Evolutionary conservation across 2,329 filamentous ascomycete genomes (phyloP).

Genomic region (Ophiostoma ulmi): DNA sequence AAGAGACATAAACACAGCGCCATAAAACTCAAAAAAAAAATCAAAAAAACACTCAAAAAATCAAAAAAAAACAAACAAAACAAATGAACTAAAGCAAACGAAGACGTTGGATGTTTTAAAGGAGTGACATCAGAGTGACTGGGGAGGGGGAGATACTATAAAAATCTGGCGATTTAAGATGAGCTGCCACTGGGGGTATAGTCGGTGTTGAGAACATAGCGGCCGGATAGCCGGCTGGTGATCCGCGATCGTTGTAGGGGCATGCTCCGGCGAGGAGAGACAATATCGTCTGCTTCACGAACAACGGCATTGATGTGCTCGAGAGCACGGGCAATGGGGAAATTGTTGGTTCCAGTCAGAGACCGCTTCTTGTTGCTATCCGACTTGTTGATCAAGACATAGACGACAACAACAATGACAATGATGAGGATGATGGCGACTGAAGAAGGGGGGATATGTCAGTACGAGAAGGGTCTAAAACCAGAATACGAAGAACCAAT

Average conservation of each 20-base stretch:
- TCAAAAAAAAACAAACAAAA: background rate
- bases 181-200: conserved; percentile 18
- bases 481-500: background rate
- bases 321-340: conserved; percentile 27
- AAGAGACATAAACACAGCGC: background rate
- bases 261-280: background rate
- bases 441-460: conserved; percentile 28
- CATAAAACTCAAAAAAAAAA: background rate
- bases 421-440: conserved; percentile 51
- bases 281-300: conserved; percentile 9
- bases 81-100: background rate
- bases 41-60: background rate
- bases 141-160: background rate
- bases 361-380: conserved; percentile 33
- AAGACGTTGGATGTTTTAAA: background rate
- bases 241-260: conserved; percentile 11
- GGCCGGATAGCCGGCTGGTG: background rate
- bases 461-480: background rate
- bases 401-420: conserved; percentile 48
- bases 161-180: background rate
- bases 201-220: conserved; percentile 26
- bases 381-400: conserved; percentile 41
- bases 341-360: conserved; percentile 26
- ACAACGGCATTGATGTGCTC: conserved; percentile 30
- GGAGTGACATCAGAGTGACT: background rate